Evolutionary conservation across 805 yeast species (phyloP), one percentile per base, ranked within the genome.

Genomic region (Lachancea cidri): DNA sequence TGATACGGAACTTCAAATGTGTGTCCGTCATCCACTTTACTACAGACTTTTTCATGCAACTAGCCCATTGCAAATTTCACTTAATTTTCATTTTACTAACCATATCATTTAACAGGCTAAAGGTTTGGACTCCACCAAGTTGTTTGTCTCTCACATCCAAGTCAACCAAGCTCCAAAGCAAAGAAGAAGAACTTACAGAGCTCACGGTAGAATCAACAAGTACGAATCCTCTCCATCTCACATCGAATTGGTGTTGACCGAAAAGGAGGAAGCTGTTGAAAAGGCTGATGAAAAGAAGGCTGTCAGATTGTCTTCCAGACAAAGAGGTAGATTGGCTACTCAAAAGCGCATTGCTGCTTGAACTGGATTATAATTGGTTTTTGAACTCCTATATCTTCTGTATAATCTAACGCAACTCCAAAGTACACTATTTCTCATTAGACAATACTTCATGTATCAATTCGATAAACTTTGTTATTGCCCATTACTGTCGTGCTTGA

Each of bases 131-230:
- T 80, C 85, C 64, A 79, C 94, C 64, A 86, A 85, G 72, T 85
- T 93, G 71, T 84, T 83, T 76, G 81, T 93, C 68, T 83, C 95
- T 62, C 98, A 93, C 86, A 91, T 93, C 71, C 98, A 93, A 81
- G 98, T 91, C 68, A 93, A 93, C 95, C 96, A 88, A 74, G 98
- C 98, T 67, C 98, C 99, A 77, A 88, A 88, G 79, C 95, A 87
- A 79, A 93, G 98, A 83, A 91, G 99, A 81, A 88, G 99, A 80
- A 93, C 98, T 68, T 93, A 79, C 96, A 89, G 99, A 84, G 99
- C 99, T 66, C 98, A 91, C 84, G 99, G 99, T 86, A 93, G 98
- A 84, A 86, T 88, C 72, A 93, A 91, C 78, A 95, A 96, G 66
- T 93, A 88, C 93, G 94, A 88, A 79, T 86, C 98, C 50, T 79